These are phyloP conservation scores for Penicillium manginii DNA, from an alignment of 495 filamentous ascomycete species.

Conservation along the genomic window DNA sequence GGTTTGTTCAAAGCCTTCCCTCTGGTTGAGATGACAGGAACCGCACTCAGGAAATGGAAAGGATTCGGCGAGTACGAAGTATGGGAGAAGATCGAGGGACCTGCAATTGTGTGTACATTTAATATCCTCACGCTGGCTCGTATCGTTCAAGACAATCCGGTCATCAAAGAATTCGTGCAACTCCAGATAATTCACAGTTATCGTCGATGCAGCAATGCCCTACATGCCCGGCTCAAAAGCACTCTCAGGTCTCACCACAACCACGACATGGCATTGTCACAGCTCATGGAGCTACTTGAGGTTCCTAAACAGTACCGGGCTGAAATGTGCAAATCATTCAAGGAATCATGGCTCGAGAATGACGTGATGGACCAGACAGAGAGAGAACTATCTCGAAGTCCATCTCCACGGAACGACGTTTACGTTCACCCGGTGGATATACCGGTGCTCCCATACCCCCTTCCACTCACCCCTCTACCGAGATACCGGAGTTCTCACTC, in stretches of 20 bases:
- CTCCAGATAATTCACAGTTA: constrained; percentile 7
- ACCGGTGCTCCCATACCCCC: neutral
- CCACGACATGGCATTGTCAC: neutral
- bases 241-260: neutral
- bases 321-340: neutral
- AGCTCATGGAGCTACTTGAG: neutral
- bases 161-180: constrained; percentile 34
- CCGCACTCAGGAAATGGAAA: constrained; percentile 25
- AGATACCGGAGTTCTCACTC: neutral
- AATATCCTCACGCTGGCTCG: constrained; percentile 23
- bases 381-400: neutral
- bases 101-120: constrained; percentile 35
- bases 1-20: constrained; percentile 29
- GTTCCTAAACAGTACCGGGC: neutral
- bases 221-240: constrained; percentile 2
- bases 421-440: neutral
- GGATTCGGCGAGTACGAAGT: constrained; percentile 40
- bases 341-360: neutral
- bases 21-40: constrained; percentile 22
- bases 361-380: too few species aligned
- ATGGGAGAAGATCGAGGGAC: constrained; percentile 29
- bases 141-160: constrained; percentile 15
- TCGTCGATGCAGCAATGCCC: neutral
- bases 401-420: neutral
- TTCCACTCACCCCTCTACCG: neutral